phyloP scores from a whole-genome alignment of 2,329 filamentous ascomycete genomes.

The Hymenoscyphus albidus region DNA sequence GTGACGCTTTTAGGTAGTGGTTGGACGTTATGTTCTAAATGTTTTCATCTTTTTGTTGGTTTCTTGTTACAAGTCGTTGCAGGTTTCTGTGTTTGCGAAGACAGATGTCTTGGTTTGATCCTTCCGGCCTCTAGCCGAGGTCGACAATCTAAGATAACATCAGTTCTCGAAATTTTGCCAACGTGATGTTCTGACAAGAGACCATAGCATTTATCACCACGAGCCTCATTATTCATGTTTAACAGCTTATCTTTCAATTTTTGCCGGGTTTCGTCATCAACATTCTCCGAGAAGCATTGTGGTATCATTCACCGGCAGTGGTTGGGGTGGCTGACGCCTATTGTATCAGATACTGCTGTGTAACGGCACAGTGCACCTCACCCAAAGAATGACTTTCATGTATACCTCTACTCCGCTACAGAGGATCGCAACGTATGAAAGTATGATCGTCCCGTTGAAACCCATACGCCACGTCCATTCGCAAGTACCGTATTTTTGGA shows the following conservation, averaged over 20 bases:
- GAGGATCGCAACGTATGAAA: constrained; percentile 1
- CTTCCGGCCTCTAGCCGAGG: not conserved
- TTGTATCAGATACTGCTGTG: not conserved
- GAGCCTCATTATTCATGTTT: too few species aligned
- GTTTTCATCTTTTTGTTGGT: not conserved
- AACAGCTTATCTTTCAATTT: not conserved
- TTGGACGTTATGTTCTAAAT: not conserved
- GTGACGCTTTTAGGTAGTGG: not conserved
- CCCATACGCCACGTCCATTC: not conserved
- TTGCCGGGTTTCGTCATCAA: not conserved
- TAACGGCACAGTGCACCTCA: constrained; percentile 8
- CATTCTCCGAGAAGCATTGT: not conserved
- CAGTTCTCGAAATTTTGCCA: not conserved
- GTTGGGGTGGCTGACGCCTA: not conserved
- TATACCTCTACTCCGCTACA: not conserved
- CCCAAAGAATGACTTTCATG: not conserved
- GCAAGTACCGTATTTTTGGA: not conserved
- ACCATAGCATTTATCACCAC: too few species aligned
- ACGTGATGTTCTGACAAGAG: not conserved
- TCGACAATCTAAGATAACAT: not conserved
- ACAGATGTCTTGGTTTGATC: not conserved
- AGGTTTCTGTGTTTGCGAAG: not conserved
- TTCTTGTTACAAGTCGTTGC: not conserved
- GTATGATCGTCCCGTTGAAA: constrained; percentile 12
- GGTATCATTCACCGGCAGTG: not conserved